Conservation (phyloP, 2,329 filamentous ascomycete species). For the Pseudofabraea citricarpa region DNA sequence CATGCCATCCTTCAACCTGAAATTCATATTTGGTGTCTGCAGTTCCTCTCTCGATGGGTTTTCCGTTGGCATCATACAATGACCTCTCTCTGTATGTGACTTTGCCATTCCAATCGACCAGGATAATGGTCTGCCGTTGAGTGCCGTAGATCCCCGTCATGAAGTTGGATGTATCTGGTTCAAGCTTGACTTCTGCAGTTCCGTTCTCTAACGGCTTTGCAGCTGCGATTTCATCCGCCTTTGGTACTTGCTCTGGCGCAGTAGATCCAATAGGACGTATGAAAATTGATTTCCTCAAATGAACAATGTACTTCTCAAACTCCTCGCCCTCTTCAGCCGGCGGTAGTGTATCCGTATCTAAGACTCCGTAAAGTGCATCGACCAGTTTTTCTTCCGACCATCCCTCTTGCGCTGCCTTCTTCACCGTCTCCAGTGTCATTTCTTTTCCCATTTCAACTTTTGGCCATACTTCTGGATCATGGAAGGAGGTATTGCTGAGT, state of each 20-base stretch:
- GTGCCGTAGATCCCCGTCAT: constrained; percentile 60
- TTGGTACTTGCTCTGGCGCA: constrained; percentile 34
- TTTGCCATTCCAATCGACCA: constrained; percentile 59
- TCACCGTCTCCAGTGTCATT: constrained; percentile 31
- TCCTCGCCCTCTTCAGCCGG: constrained; percentile 27
- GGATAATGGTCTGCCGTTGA: constrained; percentile 57
- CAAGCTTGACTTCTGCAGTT: constrained; percentile 1
- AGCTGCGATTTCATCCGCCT: constrained; percentile 28
- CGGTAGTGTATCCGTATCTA: constrained; percentile 55
- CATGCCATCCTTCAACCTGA: constrained; percentile 43
- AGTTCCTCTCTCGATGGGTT: constrained; percentile 45
- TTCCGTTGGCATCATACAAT: constrained; percentile 54
- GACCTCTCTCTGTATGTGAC: constrained; percentile 55
- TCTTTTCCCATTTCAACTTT: constrained; percentile 49
- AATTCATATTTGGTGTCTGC: constrained; percentile 54
- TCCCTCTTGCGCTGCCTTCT: constrained; percentile 33
- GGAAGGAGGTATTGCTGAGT: constrained; percentile 58
- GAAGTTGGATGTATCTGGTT: constrained; percentile 33
- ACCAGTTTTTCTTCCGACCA: constrained; percentile 43
- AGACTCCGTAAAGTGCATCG: constrained; percentile 46
- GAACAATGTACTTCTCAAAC: constrained; percentile 48
- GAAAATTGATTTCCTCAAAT: constrained; percentile 56
- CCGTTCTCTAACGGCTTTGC: constrained; percentile 10
- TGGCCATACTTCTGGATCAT: constrained; percentile 50
- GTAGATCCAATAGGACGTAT: constrained; percentile 49